Conservation (phyloP, 2,329 filamentous ascomycete genomes). For the Colletotrichum sp. region DNA sequence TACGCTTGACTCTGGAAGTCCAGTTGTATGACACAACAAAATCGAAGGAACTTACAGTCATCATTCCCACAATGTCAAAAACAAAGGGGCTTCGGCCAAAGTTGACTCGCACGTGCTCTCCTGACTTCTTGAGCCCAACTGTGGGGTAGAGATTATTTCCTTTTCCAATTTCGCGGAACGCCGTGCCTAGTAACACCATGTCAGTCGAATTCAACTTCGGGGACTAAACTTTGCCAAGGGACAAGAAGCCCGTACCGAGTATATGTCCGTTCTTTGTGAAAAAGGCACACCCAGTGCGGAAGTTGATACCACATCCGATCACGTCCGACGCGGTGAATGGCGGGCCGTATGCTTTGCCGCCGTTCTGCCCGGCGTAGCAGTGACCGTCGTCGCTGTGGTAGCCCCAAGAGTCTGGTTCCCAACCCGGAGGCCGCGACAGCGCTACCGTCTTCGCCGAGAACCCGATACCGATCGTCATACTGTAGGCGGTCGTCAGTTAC, state of each 20-base stretch:
- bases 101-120: slow-evolving; percentile 67
- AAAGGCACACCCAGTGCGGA: slow-evolving; percentile 67
- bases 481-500: slow-evolving; percentile 29
- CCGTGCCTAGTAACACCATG: slow-evolving; percentile 57
- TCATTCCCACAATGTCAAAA: slow-evolving; percentile 89
- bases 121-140: slow-evolving; percentile 68
- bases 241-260: slow-evolving; percentile 49
- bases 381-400: slow-evolving; percentile 74
- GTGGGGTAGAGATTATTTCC: slow-evolving; percentile 60
- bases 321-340: slow-evolving; percentile 61
- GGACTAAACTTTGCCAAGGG: not conserved
- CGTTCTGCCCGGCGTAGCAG: slow-evolving; percentile 60
- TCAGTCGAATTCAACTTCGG: slow-evolving; percentile 14
- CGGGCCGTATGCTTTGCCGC: slow-evolving; percentile 62
- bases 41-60: slow-evolving; percentile 64
- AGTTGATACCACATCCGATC: slow-evolving; percentile 72
- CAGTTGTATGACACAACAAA: not conserved
- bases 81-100: slow-evolving; percentile 80
- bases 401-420: slow-evolving; percentile 72
- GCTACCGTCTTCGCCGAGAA: slow-evolving; percentile 61
- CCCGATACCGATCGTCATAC: slow-evolving; percentile 67
- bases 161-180: slow-evolving; percentile 72
- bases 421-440: slow-evolving; percentile 64
- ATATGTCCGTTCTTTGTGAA: slow-evolving; percentile 70
- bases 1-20: not conserved